These are phyloP conservation scores for Wickerhamomyces mucosus DNA, from an alignment of 805 yeast species.

Conservation along the genomic window DNA sequence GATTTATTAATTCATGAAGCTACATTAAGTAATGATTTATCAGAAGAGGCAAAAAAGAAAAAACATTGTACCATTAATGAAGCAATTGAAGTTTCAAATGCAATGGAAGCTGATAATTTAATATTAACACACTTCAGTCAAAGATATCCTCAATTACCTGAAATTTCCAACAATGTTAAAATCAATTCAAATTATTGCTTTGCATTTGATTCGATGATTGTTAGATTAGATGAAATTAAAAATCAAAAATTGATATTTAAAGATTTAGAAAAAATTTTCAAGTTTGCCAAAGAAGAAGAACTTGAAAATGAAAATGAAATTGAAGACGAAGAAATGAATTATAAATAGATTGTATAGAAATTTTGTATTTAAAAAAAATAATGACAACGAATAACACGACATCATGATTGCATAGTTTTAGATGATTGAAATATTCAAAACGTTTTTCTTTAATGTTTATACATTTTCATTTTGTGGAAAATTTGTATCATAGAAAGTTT, in stretches of 20 bases:
- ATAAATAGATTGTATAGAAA: too few relatives aligned
- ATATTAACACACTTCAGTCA: slow-evolving; percentile 90
- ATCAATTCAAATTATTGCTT: slow-evolving; percentile 31
- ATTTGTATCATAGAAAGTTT: slow-evolving; percentile 65
- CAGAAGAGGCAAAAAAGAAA: slow-evolving; percentile 71
- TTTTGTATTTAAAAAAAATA: too few relatives aligned
- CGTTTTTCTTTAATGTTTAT: slow-evolving; percentile 1
- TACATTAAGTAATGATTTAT: slow-evolving; percentile 72
- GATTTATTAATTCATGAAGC: slow-evolving; percentile 89
- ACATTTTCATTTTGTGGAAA: slow-evolving; percentile 10
- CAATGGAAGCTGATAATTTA: slow-evolving; percentile 64
- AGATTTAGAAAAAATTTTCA: slow-evolving; percentile 22
- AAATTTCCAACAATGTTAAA: slow-evolving; percentile 19
- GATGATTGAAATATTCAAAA: too few relatives aligned
- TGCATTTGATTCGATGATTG: slow-evolving; percentile 62
- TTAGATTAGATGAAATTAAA: slow-evolving; percentile 35
- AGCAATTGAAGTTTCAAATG: slow-evolving; percentile 60
- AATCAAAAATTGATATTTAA: slow-evolving; percentile 23
- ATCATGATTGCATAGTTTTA: too few relatives aligned
- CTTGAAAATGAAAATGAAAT: slow-evolving; percentile 15
- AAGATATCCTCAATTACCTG: slow-evolving; percentile 60
- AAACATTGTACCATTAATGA: slow-evolving; percentile 85
- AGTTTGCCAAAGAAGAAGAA: slow-evolving; percentile 20
- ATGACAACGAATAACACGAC: too few relatives aligned
- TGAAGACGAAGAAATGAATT: slow-evolving; percentile 6